Evolutionary conservation across 2,329 filamentous ascomycete genomes (phyloP).

Genomic region (Apiospora hydei): DNA sequence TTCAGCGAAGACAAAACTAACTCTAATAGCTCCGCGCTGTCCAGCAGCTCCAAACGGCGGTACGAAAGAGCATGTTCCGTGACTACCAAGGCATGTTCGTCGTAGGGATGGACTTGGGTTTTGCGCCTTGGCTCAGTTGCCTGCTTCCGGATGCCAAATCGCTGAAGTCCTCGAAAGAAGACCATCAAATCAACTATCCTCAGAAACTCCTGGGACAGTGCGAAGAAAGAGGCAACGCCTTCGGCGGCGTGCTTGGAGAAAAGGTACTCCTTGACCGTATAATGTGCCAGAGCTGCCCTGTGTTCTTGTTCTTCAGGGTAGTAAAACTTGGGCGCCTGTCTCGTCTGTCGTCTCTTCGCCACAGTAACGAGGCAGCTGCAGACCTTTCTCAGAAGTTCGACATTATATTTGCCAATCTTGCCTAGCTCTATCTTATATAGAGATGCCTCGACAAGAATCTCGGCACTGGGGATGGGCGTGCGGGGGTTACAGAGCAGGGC

Average conservation of each 20-base stretch:
- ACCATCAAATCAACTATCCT: conserved; percentile 30
- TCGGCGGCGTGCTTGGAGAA: conserved; percentile 30
- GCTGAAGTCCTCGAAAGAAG: conserved; percentile 31
- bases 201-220: conserved; percentile 30
- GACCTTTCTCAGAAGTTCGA: conserved; percentile 30
- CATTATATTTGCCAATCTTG: conserved; percentile 29
- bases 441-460: conserved; percentile 36
- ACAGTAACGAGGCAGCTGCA: conserved; percentile 38
- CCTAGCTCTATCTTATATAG: conserved; percentile 35
- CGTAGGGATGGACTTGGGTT: neutral
- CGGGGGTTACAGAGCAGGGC: conserved; percentile 38
- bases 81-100: neutral
- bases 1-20: conserved; percentile 28
- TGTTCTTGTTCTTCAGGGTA: neutral
- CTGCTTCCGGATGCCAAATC: conserved; percentile 23
- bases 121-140: neutral
- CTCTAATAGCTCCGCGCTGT: conserved; percentile 19
- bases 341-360: conserved; percentile 24
- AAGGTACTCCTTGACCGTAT: conserved; percentile 40
- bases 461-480: conserved; percentile 33
- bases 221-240: conserved; percentile 33
- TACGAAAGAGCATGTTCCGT: neutral
- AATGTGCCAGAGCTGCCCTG: conserved; percentile 36
- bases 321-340: neutral
- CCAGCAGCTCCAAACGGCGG: neutral